phyloP scores from a whole-genome alignment of 2,329 filamentous ascomycete species.

The Exophiala bonariae region DNA sequence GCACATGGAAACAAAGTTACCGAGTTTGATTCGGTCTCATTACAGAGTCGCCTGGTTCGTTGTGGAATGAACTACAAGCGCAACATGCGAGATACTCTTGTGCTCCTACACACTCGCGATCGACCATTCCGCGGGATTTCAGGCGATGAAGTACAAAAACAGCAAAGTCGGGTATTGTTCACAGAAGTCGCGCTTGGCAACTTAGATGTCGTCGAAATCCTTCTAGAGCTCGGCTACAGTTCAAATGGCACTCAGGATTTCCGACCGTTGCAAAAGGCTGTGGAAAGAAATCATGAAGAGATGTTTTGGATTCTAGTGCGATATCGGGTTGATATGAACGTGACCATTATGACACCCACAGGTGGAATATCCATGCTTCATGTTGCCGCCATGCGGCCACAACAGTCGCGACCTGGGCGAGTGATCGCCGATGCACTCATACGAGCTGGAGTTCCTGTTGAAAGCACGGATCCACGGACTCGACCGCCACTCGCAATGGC shows the following conservation, averaged over 20 bases:
- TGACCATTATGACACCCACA: neutral
- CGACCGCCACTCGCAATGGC: conserved; percentile 2
- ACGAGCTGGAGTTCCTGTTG: neutral
- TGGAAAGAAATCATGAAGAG: conserved; percentile 3
- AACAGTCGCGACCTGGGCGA: conserved; percentile 1
- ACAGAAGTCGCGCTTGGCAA: conserved; percentile 7
- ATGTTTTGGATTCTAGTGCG: neutral
- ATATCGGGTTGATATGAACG: neutral
- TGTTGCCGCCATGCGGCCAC: neutral
- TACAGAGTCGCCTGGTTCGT: conserved; percentile 9
- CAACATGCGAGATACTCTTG: neutral
- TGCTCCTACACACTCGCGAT: neutral
- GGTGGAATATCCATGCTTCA: conserved; percentile 5
- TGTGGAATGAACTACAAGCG: conserved; percentile 7
- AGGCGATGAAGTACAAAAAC: neutral
- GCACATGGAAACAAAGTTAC: conserved; percentile 4
- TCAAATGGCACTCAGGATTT: conserved; percentile 2
- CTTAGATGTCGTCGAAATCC: conserved; percentile 1
- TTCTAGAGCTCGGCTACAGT: conserved; percentile 4
- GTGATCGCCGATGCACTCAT: conserved; percentile 3
- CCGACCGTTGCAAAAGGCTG: conserved; percentile 5
- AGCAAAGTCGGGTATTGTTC: conserved; percentile 3
- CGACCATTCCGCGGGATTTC: neutral
- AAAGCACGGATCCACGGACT: conserved; percentile 1
- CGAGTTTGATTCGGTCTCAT: conserved; percentile 1